A percentile compares a stretch with the other conserved stretches of the same genome.
Conservation (phyloP, 305 asterid species). For the Petunia hybrid region DNA sequence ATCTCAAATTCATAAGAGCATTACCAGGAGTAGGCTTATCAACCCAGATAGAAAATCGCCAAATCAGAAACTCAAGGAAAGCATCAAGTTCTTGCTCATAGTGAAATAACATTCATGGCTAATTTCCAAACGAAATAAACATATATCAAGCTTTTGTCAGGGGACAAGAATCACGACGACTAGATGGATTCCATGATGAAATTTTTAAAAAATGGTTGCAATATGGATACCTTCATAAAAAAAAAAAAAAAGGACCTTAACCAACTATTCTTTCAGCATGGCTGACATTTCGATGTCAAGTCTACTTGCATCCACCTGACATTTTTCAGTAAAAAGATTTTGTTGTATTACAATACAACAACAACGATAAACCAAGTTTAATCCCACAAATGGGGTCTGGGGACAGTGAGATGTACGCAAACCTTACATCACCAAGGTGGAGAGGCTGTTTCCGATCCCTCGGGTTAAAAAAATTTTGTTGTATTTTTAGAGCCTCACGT, state of each 20-base stretch:
- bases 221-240: slow-evolving; percentile 73
- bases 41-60: slow-evolving; percentile 97
- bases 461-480: too few relatives aligned
- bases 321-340: too few relatives aligned
- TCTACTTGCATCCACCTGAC: slow-evolving; percentile 90
- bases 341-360: too few relatives aligned
- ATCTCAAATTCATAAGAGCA: slow-evolving; percentile 87
- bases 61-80: slow-evolving; percentile 87
- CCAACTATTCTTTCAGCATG: slow-evolving; percentile 94
- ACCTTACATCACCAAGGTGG: too few relatives aligned
- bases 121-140: slow-evolving; percentile 69
- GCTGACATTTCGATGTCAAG: slow-evolving; percentile 97
- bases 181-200: slow-evolving; percentile 7
- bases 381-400: too few relatives aligned
- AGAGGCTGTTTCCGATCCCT: too few relatives aligned
- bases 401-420: too few relatives aligned
- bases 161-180: slow-evolving; percentile 16
- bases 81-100: slow-evolving; percentile 96
- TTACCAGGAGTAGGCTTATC: slow-evolving; percentile 98
- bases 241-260: slow-evolving; percentile 84
- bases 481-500: too few relatives aligned
- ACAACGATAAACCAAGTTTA: too few relatives aligned
- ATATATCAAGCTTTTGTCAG: slow-evolving; percentile 28
- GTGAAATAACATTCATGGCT: slow-evolving; percentile 98
- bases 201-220: neutral